A percentile compares a stretch with the other conserved stretches of the same genome.
Conservation (phyloP, 345 rosid genomes). For the Eucalyptus dawsonii region DNA sequence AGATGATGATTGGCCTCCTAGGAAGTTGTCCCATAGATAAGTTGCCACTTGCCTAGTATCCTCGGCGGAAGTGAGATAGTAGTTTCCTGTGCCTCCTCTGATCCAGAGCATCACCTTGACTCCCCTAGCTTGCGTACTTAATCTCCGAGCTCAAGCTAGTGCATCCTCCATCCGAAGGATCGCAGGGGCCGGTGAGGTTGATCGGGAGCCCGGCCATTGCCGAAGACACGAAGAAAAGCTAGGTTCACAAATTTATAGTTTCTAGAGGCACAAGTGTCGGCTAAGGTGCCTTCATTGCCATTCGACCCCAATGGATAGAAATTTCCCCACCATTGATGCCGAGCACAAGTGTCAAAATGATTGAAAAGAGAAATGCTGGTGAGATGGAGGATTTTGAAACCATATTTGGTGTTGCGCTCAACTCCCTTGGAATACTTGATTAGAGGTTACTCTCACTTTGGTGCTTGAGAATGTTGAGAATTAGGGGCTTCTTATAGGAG, state of each 20-base stretch:
- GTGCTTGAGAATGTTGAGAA: not conserved
- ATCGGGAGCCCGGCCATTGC: constrained; percentile 11
- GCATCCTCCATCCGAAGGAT: constrained; percentile 1
- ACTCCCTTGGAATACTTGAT: not conserved
- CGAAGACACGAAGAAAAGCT: constrained; percentile 8
- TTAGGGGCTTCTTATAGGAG: not conserved
- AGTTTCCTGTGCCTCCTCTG: constrained; percentile 1
- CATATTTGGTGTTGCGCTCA: not conserved
- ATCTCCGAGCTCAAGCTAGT: not conserved
- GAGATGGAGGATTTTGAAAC: not conserved
- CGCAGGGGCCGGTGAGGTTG: constrained; percentile 12
- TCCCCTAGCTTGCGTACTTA: constrained; percentile 6
- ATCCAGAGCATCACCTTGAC: constrained; percentile 9
- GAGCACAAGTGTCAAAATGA: not conserved
- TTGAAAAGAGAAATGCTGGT: not conserved
- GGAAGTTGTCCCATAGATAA: constrained; percentile 12
- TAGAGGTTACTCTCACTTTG: not conserved
- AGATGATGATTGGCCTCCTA: constrained; percentile 1
- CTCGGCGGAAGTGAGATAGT: not conserved
- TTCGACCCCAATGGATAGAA: constrained; percentile 22
- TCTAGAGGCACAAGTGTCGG: constrained; percentile 9
- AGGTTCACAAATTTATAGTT: constrained; percentile 6
- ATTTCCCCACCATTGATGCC: constrained; percentile 1
- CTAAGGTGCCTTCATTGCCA: constrained; percentile 6
- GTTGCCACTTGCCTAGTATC: constrained; percentile 7